Conservation (phyloP, 2,329 filamentous ascomycete genomes). For the Venturiaceae sp. region DNA sequence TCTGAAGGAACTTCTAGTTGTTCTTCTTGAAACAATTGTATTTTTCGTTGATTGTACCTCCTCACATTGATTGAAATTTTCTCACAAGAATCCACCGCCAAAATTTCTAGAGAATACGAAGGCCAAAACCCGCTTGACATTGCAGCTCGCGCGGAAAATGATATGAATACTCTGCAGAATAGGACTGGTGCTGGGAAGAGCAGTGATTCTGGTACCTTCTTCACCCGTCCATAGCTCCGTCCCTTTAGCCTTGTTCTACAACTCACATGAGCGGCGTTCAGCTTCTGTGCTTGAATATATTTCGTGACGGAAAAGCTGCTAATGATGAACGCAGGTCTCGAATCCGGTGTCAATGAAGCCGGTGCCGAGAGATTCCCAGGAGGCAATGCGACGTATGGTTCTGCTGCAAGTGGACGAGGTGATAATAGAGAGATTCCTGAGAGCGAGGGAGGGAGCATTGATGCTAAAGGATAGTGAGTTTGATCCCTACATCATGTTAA, state of each 20-base stretch:
- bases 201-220: slow-evolving; percentile 27
- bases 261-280: not conserved
- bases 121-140: slow-evolving; percentile 31
- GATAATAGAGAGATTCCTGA: slow-evolving; percentile 39
- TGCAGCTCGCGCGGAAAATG: slow-evolving; percentile 37
- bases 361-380: slow-evolving; percentile 34
- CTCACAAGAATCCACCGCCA: not conserved
- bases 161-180: slow-evolving; percentile 33
- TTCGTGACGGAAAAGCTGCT: not conserved
- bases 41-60: not conserved
- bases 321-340: slow-evolving; percentile 21
- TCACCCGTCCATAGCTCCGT: not conserved
- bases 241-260: not conserved
- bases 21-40: not conserved
- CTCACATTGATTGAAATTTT: not conserved
- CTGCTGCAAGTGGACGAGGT: slow-evolving; percentile 31
- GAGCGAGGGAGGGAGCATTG: slow-evolving; percentile 34
- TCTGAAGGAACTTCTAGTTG: not conserved
- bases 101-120: slow-evolving; percentile 33
- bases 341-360: slow-evolving; percentile 38
- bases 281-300: not conserved
- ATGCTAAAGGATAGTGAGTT: slow-evolving; percentile 28
- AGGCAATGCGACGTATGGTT: slow-evolving; percentile 31
- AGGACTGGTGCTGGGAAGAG: slow-evolving; percentile 24
- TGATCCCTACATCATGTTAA: not conserved